Percentiles rank a stretch among this genome's conserved stretches.
Evolutionary conservation across 1,284 basidiomycete genomes (phyloP).

Genomic region (Sphaerobolus stellatus): DNA sequence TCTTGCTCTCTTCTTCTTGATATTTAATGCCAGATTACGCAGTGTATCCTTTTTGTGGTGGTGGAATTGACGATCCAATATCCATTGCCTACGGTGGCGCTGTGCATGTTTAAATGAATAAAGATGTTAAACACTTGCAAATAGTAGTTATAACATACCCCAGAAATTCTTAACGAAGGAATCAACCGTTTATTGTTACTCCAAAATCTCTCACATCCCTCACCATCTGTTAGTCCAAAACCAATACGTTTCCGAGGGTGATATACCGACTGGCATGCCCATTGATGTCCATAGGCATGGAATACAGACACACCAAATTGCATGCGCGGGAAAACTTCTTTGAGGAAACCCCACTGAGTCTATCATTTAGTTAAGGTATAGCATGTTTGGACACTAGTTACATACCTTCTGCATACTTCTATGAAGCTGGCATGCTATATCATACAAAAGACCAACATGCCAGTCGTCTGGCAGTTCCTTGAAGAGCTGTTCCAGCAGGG

Average conservation of each 20-base stretch:
- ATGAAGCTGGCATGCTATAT: constrained; percentile 41
- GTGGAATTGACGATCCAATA: not conserved
- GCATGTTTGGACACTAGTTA: no score
- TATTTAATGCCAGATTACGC: not conserved
- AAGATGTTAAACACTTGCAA: no score
- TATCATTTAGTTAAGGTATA: no score
- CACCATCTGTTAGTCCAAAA: constrained; percentile 35
- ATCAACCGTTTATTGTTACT: constrained; percentile 32
- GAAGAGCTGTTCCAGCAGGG: constrained; percentile 33
- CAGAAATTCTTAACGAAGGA: constrained; percentile 5
- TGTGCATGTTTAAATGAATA: not conserved
- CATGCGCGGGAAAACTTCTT: constrained; percentile 21
- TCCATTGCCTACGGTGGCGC: not conserved
- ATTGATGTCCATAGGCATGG: constrained; percentile 44
- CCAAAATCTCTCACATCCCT: constrained; percentile 40
- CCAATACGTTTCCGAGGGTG: constrained; percentile 33
- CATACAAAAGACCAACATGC: constrained; percentile 35
- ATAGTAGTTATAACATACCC: constrained; percentile 1
- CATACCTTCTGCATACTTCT: no score
- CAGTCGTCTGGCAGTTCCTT: constrained; percentile 27
- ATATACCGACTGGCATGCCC: constrained; percentile 40
- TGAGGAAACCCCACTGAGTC: constrained; percentile 33
- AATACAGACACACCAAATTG: constrained; percentile 37
- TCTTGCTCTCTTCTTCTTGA: not conserved
- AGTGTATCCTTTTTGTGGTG: not conserved